These are phyloP conservation scores for Lecanicillium sp. DNA, from an alignment of 2,329 filamentous ascomycete species.

Conservation along the genomic window DNA sequence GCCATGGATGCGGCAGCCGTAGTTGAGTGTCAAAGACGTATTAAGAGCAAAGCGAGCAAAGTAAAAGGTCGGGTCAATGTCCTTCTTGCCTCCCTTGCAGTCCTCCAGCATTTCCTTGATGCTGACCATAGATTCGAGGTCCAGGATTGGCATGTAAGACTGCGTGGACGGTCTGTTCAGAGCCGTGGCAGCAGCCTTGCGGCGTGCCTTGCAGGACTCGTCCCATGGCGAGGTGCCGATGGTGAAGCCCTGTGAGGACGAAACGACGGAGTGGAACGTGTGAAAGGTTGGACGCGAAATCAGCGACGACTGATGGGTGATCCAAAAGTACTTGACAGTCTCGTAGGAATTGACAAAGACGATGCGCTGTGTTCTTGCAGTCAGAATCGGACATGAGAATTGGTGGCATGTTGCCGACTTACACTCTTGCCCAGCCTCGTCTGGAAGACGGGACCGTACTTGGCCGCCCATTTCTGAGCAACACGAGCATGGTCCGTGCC, in stretches of 20 bases:
- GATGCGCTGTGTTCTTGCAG: slow-evolving; percentile 51
- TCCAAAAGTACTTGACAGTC: slow-evolving; percentile 66
- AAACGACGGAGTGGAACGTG: slow-evolving; percentile 75
- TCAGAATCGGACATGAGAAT: slow-evolving; percentile 5
- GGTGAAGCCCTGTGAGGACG: slow-evolving; percentile 69
- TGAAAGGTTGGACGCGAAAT: slow-evolving; percentile 73
- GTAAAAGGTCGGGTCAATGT: slow-evolving; percentile 65
- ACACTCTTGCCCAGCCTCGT: slow-evolving; percentile 62
- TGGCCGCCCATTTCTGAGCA: slow-evolving; percentile 48
- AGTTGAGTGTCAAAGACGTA: slow-evolving; percentile 70
- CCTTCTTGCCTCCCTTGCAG: slow-evolving; percentile 50
- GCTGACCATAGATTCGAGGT: slow-evolving; percentile 64
- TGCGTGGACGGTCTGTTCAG: slow-evolving; percentile 70
- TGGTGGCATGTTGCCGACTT: slow-evolving; percentile 6
- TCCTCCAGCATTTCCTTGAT: slow-evolving; percentile 66
- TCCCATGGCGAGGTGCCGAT: slow-evolving; percentile 83
- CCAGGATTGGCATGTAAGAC: slow-evolving; percentile 75
- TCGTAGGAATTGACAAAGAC: slow-evolving; percentile 75
- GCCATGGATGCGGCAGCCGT: slow-evolving; percentile 68
- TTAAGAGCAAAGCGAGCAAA: slow-evolving; percentile 72
- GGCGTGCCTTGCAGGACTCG: slow-evolving; percentile 67
- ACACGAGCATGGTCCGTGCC: slow-evolving; percentile 49
- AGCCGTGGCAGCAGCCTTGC: slow-evolving; percentile 72
- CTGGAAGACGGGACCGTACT: slow-evolving; percentile 59
- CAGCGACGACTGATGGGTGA: slow-evolving; percentile 68